These are phyloP conservation scores for Kodamaea restingae DNA, from an alignment of 805 yeast genomes.

Conservation along the genomic window DNA sequence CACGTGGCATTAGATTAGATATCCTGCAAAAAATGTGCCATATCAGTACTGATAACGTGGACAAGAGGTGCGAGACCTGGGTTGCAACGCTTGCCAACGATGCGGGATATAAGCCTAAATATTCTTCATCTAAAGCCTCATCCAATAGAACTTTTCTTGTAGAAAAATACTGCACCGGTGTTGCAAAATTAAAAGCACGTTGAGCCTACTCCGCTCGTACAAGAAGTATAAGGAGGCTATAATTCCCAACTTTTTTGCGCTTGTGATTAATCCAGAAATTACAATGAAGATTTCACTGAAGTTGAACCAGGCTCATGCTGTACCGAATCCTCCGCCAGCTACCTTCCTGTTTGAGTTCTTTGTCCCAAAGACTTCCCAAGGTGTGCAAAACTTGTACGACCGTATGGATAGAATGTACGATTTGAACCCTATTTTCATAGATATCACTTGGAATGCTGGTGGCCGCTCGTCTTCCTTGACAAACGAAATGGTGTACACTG, in stretches of 20 bases:
- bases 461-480: slow-evolving; percentile 81
- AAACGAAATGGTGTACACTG: slow-evolving; percentile 85
- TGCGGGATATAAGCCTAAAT: no score
- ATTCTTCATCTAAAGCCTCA: no score
- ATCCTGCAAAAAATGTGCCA: neutral
- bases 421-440: slow-evolving; percentile 85
- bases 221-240: neutral
- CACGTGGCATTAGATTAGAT: slow-evolving; percentile 11
- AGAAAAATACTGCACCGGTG: neutral
- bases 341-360: slow-evolving; percentile 96
- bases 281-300: slow-evolving; percentile 41
- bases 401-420: slow-evolving; percentile 97
- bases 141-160: neutral
- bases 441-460: slow-evolving; percentile 98
- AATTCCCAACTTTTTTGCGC: slow-evolving; percentile 1
- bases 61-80: no score
- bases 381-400: slow-evolving; percentile 92
- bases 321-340: slow-evolving; percentile 43
- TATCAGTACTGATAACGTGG: slow-evolving; percentile 3
- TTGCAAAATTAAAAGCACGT: neutral
- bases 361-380: slow-evolving; percentile 96
- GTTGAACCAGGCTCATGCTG: slow-evolving; percentile 39
- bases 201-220: neutral
- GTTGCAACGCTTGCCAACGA: no score
- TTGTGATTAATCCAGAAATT: neutral